Conservation (phyloP, 2,329 filamentous ascomycete species). For the Rhytidhysteron rufulum region DNA sequence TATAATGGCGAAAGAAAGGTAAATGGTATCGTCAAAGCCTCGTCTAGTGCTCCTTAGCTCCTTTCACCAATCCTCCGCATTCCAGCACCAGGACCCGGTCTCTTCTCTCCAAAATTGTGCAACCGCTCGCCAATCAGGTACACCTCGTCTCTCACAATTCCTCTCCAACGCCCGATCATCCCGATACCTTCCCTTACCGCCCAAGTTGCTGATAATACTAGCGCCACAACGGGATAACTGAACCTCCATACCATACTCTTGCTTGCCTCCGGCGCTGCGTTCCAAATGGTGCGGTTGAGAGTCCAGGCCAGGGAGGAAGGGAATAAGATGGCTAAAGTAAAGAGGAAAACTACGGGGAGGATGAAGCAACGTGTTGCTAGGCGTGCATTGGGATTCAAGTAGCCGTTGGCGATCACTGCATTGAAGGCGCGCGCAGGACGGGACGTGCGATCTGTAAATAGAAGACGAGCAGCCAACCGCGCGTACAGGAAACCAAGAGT, state of each 20-base stretch:
- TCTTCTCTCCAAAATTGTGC: slow-evolving; percentile 81
- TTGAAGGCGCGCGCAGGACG: slow-evolving; percentile 71
- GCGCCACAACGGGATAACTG: slow-evolving; percentile 66
- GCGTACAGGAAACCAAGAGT: slow-evolving; percentile 88
- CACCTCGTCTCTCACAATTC: slow-evolving; percentile 84
- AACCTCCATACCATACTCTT: slow-evolving; percentile 58
- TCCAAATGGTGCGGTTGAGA: slow-evolving; percentile 41
- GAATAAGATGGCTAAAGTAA: slow-evolving; percentile 57
- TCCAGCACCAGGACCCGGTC: background rate
- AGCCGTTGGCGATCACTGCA: slow-evolving; percentile 66
- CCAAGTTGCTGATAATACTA: slow-evolving; percentile 45
- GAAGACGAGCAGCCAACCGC: slow-evolving; percentile 69
- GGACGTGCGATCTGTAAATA: slow-evolving; percentile 65
- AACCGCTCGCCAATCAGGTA: slow-evolving; percentile 92
- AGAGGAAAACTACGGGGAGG: slow-evolving; percentile 66
- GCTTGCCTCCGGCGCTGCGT: slow-evolving; percentile 43
- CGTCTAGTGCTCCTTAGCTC: background rate
- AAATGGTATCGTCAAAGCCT: too few relatives aligned
- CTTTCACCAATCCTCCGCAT: background rate
- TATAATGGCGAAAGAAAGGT: too few relatives aligned
- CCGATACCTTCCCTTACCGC: slow-evolving; percentile 49
- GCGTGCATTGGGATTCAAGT: slow-evolving; percentile 71
- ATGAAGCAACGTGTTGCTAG: slow-evolving; percentile 84
- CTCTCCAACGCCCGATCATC: slow-evolving; percentile 71
- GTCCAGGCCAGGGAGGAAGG: slow-evolving; percentile 60